Evolutionary conservation across 192 early-diverging fungal genomes (phyloP).

Genomic region (Coemansia reversa): DNA sequence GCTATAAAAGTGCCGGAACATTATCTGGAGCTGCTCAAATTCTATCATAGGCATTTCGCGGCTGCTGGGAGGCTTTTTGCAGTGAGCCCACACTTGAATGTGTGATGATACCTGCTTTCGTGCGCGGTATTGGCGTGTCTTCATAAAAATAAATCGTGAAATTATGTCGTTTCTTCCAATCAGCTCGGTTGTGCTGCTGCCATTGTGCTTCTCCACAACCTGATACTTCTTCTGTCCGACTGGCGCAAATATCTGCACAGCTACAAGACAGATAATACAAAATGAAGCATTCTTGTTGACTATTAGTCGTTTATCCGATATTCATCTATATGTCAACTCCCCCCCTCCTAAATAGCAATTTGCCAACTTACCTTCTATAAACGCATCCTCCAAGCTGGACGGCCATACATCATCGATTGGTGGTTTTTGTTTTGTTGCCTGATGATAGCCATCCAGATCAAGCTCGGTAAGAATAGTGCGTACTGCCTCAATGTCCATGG

Average conservation of each 20-base stretch:
- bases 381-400: constrained; percentile 33
- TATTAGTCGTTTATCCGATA: too few species aligned
- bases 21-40: constrained; percentile 38
- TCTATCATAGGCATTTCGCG: constrained; percentile 31
- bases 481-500: constrained; percentile 43
- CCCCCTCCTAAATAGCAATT: too few species aligned
- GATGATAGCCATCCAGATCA: constrained; percentile 30
- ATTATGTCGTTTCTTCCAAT: constrained; percentile 72
- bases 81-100: constrained; percentile 76
- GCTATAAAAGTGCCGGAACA: constrained; percentile 43
- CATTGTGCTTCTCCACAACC: constrained; percentile 26
- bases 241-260: constrained; percentile 30
- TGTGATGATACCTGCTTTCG: constrained; percentile 79
- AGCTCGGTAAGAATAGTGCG: constrained; percentile 28
- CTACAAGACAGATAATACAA: constrained; percentile 11
- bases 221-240: constrained; percentile 52
- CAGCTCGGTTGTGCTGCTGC: constrained; percentile 30
- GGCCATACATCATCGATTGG: constrained; percentile 45
- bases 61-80: constrained; percentile 59
- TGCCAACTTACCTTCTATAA: constrained; percentile 24
- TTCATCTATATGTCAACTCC: too few species aligned
- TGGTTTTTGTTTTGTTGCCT: constrained; percentile 19
- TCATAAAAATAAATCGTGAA: constrained; percentile 69
- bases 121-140: constrained; percentile 64
- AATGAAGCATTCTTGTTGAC: neutral